These are phyloP conservation scores for Neurospora sp. DNA, from an alignment of 495 filamentous ascomycete genomes.

Conservation along the genomic window DNA sequence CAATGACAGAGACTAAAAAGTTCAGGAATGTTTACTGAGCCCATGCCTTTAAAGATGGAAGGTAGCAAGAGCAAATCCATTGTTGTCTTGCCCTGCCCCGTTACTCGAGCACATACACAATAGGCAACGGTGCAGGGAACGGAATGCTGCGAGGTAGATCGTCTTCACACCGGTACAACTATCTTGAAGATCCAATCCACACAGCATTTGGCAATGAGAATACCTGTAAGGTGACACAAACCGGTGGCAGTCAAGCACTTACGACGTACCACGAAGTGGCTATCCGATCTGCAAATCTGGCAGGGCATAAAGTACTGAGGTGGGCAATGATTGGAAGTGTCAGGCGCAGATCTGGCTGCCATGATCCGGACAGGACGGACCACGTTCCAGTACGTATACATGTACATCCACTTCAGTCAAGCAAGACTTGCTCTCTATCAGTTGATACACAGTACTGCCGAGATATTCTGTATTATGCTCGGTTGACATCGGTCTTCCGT, in stretches of 20 bases:
- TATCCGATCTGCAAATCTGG: background rate
- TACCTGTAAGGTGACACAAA: background rate
- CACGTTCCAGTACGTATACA: background rate
- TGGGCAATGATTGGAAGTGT: background rate
- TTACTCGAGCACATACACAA: background rate
- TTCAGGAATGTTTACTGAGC: background rate
- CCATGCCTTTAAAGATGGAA: background rate
- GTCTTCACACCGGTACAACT: background rate
- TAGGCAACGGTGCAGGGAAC: background rate
- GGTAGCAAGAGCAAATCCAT: background rate
- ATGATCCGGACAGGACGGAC: slow-evolving; percentile 7
- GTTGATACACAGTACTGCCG: background rate
- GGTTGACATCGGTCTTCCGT: background rate
- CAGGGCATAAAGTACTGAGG: background rate
- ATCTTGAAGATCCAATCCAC: slow-evolving; percentile 6
- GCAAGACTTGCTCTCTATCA: background rate
- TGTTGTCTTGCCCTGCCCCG: background rate
- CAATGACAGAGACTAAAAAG: background rate
- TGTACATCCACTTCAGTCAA: background rate
- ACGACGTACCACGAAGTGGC: background rate
- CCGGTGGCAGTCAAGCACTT: background rate
- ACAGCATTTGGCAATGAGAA: background rate
- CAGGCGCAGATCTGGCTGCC: slow-evolving; percentile 6
- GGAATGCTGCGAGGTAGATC: background rate
- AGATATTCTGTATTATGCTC: background rate